These are phyloP conservation scores for Stachybotrys elegans DNA, from an alignment of 2,329 filamentous ascomycete species.

Conservation along the genomic window DNA sequence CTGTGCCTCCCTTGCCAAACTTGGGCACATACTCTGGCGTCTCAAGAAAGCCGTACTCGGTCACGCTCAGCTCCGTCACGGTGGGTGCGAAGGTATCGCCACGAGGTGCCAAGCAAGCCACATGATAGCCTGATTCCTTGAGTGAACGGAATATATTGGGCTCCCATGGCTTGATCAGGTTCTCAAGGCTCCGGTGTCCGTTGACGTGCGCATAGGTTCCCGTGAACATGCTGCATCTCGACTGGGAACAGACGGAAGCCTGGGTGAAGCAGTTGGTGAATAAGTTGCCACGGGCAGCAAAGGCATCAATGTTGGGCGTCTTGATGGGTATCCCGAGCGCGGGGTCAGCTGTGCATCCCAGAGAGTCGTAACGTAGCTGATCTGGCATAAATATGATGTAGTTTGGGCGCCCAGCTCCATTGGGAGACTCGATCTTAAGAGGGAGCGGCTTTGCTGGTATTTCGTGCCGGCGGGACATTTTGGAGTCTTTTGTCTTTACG, in stretches of 20 bases:
- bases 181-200: constrained; percentile 39
- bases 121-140: constrained; percentile 39
- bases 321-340: constrained; percentile 18
- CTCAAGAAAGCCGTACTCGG: constrained; percentile 40
- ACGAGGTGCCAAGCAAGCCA: constrained; percentile 37
- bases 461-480: not conserved
- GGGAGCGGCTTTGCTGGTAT: constrained; percentile 16
- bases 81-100: constrained; percentile 37
- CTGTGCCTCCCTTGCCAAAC: constrained; percentile 15
- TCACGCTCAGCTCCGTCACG: constrained; percentile 37
- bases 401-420: constrained; percentile 25
- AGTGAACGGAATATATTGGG: constrained; percentile 39
- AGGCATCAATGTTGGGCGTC: constrained; percentile 38
- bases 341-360: constrained; percentile 27
- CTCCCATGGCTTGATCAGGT: constrained; percentile 43
- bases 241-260: constrained; percentile 41
- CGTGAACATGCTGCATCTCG: constrained; percentile 41
- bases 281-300: constrained; percentile 27
- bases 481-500: not conserved
- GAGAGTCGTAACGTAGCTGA: constrained; percentile 39
- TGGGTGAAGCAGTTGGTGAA: constrained; percentile 42
- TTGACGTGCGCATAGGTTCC: constrained; percentile 40
- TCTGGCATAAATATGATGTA: constrained; percentile 43
- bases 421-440: constrained; percentile 15
- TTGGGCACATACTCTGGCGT: constrained; percentile 27